Evolutionary conservation across 2,329 filamentous ascomycete genomes (phyloP).

Genomic region (Xylaria sp.): DNA sequence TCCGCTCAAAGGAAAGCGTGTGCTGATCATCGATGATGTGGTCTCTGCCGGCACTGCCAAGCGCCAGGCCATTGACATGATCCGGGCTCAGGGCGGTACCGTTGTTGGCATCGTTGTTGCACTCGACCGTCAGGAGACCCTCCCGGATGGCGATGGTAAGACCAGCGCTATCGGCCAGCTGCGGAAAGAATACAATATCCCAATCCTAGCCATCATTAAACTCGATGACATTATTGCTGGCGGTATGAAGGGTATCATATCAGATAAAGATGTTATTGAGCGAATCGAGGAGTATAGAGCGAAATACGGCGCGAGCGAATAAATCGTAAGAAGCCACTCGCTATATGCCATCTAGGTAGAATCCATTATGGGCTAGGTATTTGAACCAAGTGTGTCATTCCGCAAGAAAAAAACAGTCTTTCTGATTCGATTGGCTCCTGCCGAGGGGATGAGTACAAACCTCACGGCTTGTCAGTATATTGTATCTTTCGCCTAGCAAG

Average conservation of each 20-base stretch:
- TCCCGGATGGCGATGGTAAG: conserved; percentile 72
- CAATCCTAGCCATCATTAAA: conserved; percentile 84
- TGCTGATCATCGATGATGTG: conserved; percentile 95
- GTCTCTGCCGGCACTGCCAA: conserved; percentile 96
- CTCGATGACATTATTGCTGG: conserved; percentile 83
- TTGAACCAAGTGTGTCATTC: not conserved
- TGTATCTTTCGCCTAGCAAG: not conserved
- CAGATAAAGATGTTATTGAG: conserved; percentile 68
- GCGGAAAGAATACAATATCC: conserved; percentile 83
- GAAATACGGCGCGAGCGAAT: conserved; percentile 72
- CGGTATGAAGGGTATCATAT: conserved; percentile 71
- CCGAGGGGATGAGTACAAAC: not conserved
- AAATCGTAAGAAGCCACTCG: conserved; percentile 28
- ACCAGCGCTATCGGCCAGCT: conserved; percentile 89
- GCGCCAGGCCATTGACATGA: conserved; percentile 90
- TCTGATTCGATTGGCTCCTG: too few relatives aligned
- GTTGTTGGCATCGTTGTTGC: conserved; percentile 90
- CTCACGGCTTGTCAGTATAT: not conserved
- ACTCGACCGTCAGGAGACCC: conserved; percentile 87
- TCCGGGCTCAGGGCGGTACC: conserved; percentile 83
- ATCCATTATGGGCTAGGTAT: not conserved
- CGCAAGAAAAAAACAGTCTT: not conserved
- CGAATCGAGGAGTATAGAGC: conserved; percentile 78
- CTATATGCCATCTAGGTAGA: not conserved
- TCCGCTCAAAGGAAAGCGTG: conserved; percentile 81